These are phyloP conservation scores for Henningerozyma blattae DNA, from an alignment of 805 yeast genomes.

Conservation along the genomic window DNA sequence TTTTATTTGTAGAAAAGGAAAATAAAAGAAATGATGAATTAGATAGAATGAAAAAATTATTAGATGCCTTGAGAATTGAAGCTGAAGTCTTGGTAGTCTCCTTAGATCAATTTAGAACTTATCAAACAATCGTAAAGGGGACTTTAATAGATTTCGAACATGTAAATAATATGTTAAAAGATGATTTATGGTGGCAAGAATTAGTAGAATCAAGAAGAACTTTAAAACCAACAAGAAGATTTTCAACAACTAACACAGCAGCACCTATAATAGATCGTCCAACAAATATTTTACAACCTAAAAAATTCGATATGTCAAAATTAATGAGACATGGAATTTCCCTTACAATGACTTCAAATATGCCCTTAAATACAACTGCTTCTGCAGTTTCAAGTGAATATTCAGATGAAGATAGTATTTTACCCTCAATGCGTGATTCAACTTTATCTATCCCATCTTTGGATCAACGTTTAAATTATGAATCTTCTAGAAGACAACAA, in stretches of 20 bases:
- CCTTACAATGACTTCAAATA: conserved; percentile 60
- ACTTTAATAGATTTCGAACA: conserved; percentile 30
- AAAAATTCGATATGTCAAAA: conserved; percentile 37
- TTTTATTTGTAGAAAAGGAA: conserved; percentile 76
- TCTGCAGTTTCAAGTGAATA: conserved; percentile 20
- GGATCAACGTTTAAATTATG: conserved; percentile 3
- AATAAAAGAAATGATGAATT: conserved; percentile 63
- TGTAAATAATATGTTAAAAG: conserved; percentile 38
- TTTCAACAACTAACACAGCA: conserved; percentile 22
- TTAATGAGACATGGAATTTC: conserved; percentile 71
- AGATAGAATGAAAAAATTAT: conserved; percentile 45
- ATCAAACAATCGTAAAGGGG: conserved; percentile 72
- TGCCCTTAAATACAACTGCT: conserved; percentile 25
- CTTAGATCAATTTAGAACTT: conserved; percentile 44
- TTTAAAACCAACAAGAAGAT: conserved; percentile 17
- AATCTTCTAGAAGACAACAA: conserved; percentile 4
- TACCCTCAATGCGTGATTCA: conserved; percentile 7
- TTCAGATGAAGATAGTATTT: conserved; percentile 22
- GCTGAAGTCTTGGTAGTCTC: conserved; percentile 72
- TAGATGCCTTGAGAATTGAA: conserved; percentile 70
- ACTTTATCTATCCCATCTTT: conserved; percentile 6
- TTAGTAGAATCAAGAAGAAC: conserved; percentile 44
- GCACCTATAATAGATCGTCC: too few relatives aligned
- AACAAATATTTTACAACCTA: conserved; percentile 9
- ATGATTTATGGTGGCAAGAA: conserved; percentile 84